Base-by-base conservation (phyloP, 108 stramenopile species). In the Fragilariopsis cylindrus region DNA sequence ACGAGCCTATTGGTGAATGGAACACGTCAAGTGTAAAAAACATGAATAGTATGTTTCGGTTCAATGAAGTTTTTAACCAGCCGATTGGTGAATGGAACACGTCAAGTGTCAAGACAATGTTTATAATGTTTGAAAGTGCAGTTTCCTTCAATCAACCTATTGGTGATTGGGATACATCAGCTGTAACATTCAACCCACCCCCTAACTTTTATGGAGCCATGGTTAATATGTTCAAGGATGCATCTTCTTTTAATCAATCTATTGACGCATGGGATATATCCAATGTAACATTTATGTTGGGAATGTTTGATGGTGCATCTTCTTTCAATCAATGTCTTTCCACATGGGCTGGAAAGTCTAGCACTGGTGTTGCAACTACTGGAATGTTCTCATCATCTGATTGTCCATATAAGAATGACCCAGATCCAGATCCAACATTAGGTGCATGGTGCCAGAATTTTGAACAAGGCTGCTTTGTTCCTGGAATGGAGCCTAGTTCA, bases 61-160 rank as follows among this genome's bases (percentile, higher is more conserved):
- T n/a, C n/a, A n/a, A n/a, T n/a, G n/a, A n/a, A 3, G 43, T 46
- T 19, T 83, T 83, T 63, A 79, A 83, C 56, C 78, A 79, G 75
- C 71, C 77, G 0, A 52, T 78, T 19, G 63, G 48, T 12, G 18
- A 18, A 40, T 78, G 77, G 77, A 4, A 72, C 41, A 58, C 54
- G n/a, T 55, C 41, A 13, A 39, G 43, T 5, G 70, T 63, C 1
- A 43, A 4, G 8, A 41, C 71, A 12, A 78, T 84, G 80, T 11
- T 16, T 1, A 2, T 1, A 5, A 81, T 81, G 81, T 85, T 85
- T 50, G 9, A 46, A 13, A 63, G 57, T 5, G 73, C 81, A 0
- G 0, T 7, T 4, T 2, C 46, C 11, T 82, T 82, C 53, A 76
- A 82, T 43, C 73, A 75, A 30, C 48, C 65, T 47, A 43, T 82